Base-by-base conservation (phyloP, 2,329 filamentous ascomycete genomes). In the Podosphaera aphanis region DNA sequence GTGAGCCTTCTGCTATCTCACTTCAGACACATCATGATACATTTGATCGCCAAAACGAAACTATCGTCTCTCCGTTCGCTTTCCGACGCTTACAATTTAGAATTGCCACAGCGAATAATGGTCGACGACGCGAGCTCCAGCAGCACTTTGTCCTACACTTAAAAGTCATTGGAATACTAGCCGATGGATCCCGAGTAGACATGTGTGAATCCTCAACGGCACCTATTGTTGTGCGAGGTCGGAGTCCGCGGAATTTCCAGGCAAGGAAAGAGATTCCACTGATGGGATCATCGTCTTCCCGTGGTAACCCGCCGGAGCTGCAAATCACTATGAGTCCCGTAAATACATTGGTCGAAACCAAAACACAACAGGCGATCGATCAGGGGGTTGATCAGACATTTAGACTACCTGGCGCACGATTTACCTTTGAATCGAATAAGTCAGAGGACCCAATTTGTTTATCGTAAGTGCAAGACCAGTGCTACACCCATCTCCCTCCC, bases 51-150 rank as follows among this genome's bases (percentile, higher is more conserved):
- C 55, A 51, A 33, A 69, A 70, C 11, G 86, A 93, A 52, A 88
- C 81, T 52, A 83, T 83, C 15, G 85, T 83, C 39, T 93, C 93
- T 55, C 86, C 86, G 3, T 86, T 95, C 51, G 83, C 85, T 41
- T 95, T 88, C 84, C 85, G 90, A 56, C 73, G 88, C 48, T 64
- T 95, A 50, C 88, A 95, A 57, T 95, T 95, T 59, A 73, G 88
- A 55, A 93, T 79, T 67, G 88, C 88, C 16, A 95, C 88, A 7
- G 88, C 88, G 47, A 95, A 95, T 64, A 95, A 95, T 59, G 88
- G 88, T 10, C 76, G 88, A 49, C 72, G 88, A 50, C 93, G 93
- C 64, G 88, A 95, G 60, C 71, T 95, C 40, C 88, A 95, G 59
- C 88, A 95, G 59, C 88, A 95, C 63, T 95, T 95, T 61, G 77